Base-by-base conservation (phyloP, 257 asterid species). In the Salvia rosmarinus region DNA sequence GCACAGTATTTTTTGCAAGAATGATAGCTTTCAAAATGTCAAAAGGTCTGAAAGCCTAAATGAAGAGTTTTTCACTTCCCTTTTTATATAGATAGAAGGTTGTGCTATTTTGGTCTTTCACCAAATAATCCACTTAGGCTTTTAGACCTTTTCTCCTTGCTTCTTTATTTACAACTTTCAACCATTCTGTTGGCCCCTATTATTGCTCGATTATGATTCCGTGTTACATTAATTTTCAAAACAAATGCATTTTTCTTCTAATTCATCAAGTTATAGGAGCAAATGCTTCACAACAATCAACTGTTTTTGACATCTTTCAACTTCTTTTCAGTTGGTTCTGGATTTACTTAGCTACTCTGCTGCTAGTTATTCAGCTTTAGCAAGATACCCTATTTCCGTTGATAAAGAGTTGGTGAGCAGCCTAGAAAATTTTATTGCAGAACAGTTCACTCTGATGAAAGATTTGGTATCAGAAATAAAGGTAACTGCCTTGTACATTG, bases 311-410 rank as follows among this genome's bases (percentile, higher is more conserved):
- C 78, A 62, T 63, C 66, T 35, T 75, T 76, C 54, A 57, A 68
- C 70, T 57, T 75, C 67, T 72, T 72, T 81, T 73, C 95, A 95
- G 98, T 68, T 95, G 86, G 87, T 91, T 65, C 59, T n/a, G 87
- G 96, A 91, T 82, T 78, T 95, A 84, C 89, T 91, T 79, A 81
- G 74, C 83, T 89, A 86, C 81, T 84, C 95, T 51, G 82, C 88
- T 70, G 78, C 96, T 44, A 80, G 83, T 67, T 88, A 86, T 74
- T 85, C 91, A 64, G 86, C 90, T 78, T 80, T 89, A 55, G 89
- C 96, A 59, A 84, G 90, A 80, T 84, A 85, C 73, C 79, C 88
- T 71, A 64, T 68, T 77, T 79, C 86, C 64, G 47, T 70, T 64
- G 79, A 81, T 84, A 84, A 80, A 75, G 89, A 84, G 43, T 75